These are phyloP conservation scores for Zoysia pacifica DNA, from an alignment of 176 grass and related monocot genomes.

Conservation along the genomic window DNA sequence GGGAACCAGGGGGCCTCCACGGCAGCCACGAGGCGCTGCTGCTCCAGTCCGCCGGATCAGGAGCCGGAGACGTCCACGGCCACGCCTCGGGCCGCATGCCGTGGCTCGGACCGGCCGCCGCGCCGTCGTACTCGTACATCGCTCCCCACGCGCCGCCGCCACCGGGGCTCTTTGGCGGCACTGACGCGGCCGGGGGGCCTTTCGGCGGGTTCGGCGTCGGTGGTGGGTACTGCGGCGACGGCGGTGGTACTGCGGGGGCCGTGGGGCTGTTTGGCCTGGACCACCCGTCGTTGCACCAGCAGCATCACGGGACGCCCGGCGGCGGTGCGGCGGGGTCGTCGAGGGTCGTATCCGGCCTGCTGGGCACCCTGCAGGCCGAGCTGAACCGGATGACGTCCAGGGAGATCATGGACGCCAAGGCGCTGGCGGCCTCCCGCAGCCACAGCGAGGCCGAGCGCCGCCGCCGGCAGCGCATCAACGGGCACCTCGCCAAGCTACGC, in stretches of 20 bases:
- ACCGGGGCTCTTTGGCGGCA: neutral
- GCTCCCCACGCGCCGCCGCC: neutral
- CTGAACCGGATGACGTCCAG: conserved; percentile 75
- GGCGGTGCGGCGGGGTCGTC: conserved; percentile 11
- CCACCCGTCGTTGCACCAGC: neutral
- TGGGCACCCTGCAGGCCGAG: conserved; percentile 75
- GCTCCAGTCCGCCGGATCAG: conserved; percentile 25
- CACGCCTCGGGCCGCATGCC: conserved; percentile 17
- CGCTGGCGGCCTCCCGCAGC: conserved; percentile 78
- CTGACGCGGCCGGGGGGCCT: neutral
- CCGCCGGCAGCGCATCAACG: conserved; percentile 92
- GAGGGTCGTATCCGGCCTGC: conserved; percentile 43
- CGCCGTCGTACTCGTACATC: conserved; percentile 36
- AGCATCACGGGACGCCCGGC: neutral
- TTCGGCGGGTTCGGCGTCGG: conserved; percentile 28
- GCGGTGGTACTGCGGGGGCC: neutral
- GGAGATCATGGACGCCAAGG: conserved; percentile 95
- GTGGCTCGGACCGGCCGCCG: conserved; percentile 34
- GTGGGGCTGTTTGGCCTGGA: conserved; percentile 38
- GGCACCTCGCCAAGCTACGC: conserved; percentile 71
- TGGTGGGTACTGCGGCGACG: conserved; percentile 14
- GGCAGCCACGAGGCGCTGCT: conserved; percentile 48
- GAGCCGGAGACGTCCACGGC: neutral
- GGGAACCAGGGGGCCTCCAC: conserved; percentile 58
- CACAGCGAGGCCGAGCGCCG: conserved; percentile 96